Conservation (phyloP, 2,329 filamentous ascomycete genomes). For the Akanthomyces dipterigenus region DNA sequence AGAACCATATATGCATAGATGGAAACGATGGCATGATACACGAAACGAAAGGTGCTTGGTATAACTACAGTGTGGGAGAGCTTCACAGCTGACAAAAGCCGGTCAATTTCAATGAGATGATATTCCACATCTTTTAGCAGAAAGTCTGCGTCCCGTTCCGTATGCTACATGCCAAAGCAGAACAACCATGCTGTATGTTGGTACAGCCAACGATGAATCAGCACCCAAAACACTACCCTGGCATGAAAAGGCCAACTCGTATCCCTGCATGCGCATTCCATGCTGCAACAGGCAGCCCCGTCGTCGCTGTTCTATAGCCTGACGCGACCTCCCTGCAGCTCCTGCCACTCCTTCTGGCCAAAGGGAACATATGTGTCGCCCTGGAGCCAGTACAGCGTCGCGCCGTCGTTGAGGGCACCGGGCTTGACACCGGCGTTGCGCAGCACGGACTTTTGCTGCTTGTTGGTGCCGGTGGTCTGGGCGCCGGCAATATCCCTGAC, state of each 20-base stretch:
- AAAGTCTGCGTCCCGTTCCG: neutral
- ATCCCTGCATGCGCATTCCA: too few species aligned
- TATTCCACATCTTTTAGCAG: neutral
- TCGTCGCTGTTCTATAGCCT: constrained; percentile 47
- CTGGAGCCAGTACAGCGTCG: constrained; percentile 59
- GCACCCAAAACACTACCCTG: neutral
- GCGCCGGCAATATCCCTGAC: constrained; percentile 46
- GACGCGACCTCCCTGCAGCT: constrained; percentile 58
- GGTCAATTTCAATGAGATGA: neutral
- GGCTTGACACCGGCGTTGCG: constrained; percentile 70
- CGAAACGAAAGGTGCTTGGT: neutral
- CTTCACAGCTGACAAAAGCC: constrained; percentile 5
- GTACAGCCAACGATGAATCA: neutral
- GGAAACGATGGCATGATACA: neutral
- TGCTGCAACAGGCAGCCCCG: neutral
- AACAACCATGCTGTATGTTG: neutral
- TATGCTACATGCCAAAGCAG: neutral
- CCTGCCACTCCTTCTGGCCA: constrained; percentile 58
- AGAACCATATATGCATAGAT: neutral
- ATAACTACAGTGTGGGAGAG: neutral
- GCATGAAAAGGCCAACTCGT: neutral
- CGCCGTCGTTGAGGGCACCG: constrained; percentile 18
- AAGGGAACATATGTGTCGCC: constrained; percentile 64
- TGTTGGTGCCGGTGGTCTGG: constrained; percentile 75
- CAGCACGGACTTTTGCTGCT: constrained; percentile 75